phyloP scores from a whole-genome alignment of 345 rosid genomes.

The Gossypium mustelinum region DNA sequence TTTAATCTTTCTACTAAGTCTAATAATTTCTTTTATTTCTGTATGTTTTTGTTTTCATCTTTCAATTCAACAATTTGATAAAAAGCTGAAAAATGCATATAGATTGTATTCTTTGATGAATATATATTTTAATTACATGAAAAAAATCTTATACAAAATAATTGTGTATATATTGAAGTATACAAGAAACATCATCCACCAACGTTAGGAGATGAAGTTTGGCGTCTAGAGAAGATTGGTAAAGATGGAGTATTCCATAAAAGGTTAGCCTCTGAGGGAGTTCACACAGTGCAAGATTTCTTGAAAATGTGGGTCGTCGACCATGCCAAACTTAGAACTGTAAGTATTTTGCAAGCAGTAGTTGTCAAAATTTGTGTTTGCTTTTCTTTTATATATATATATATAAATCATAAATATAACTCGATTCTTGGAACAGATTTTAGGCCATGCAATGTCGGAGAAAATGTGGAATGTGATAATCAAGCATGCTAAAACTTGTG shows the following conservation, averaged over 20 bases:
- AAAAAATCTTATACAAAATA: not conserved
- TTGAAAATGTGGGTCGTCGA: slow-evolving; percentile 58
- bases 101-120: not conserved
- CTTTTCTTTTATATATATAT: not conserved
- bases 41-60: not conserved
- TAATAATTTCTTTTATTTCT: not conserved
- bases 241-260: slow-evolving; percentile 87
- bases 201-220: slow-evolving; percentile 49
- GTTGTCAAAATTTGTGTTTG: not conserved
- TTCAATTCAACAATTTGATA: not conserved
- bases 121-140: not conserved
- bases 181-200: slow-evolving; percentile 97
- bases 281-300: slow-evolving; percentile 74
- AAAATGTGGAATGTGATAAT: slow-evolving; percentile 69
- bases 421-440: slow-evolving; percentile 35
- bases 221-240: slow-evolving; percentile 46
- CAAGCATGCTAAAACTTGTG: slow-evolving; percentile 73
- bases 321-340: slow-evolving; percentile 47
- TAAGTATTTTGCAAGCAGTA: slow-evolving; percentile 14
- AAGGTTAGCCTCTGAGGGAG: slow-evolving; percentile 37
- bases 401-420: not conserved
- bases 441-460: slow-evolving; percentile 73
- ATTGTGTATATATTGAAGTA: slow-evolving; percentile 33
- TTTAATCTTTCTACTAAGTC: fast-evolving
- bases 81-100: not conserved